A percentile compares a stretch with the other conserved stretches of the same genome.
phyloP scores from a whole-genome alignment of 176 grass and related monocot species.

The Ananas comosus region DNA sequence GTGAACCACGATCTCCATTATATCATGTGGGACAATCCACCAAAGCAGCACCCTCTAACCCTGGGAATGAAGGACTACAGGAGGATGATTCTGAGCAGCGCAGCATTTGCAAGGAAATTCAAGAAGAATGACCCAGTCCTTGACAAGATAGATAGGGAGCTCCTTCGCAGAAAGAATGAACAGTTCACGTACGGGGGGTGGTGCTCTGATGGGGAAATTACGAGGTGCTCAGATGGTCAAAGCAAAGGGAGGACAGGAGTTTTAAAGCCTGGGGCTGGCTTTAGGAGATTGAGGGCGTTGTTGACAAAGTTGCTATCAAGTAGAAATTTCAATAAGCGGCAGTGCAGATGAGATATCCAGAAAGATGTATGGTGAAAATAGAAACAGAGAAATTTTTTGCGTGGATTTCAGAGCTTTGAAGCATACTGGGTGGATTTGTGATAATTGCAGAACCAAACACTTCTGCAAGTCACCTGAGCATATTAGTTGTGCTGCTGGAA shows the following conservation, averaged over 20 bases:
- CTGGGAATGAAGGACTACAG: conserved; percentile 59
- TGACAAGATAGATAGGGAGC: conserved; percentile 71
- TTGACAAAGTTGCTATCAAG: conserved; percentile 36
- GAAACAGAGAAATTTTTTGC: background rate
- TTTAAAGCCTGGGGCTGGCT: conserved; percentile 59
- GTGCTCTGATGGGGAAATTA: conserved; percentile 42
- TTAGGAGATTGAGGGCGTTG: conserved; percentile 58
- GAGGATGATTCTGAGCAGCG: conserved; percentile 66
- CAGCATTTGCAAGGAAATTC: conserved; percentile 77
- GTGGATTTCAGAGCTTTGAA: background rate
- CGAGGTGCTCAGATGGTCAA: conserved; percentile 31
- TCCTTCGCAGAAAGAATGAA: conserved; percentile 38
- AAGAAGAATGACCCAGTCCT: conserved; percentile 57
- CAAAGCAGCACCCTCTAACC: conserved; percentile 88
- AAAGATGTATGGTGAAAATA: background rate
- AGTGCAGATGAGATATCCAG: conserved; percentile 51
- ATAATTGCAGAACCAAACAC: background rate
- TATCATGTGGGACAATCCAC: conserved; percentile 81
- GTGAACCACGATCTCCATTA: conserved; percentile 80
- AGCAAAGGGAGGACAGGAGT: conserved; percentile 20
- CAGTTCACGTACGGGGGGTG: conserved; percentile 70
- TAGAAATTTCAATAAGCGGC: conserved; percentile 43
- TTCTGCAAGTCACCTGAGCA: background rate
- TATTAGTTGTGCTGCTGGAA: background rate
- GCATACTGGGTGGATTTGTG: background rate